A percentile compares a stretch with the other conserved stretches of the same genome.
phyloP scores from a whole-genome alignment of 352 stramenopile species.

The Globisporangium viniferum region DNA sequence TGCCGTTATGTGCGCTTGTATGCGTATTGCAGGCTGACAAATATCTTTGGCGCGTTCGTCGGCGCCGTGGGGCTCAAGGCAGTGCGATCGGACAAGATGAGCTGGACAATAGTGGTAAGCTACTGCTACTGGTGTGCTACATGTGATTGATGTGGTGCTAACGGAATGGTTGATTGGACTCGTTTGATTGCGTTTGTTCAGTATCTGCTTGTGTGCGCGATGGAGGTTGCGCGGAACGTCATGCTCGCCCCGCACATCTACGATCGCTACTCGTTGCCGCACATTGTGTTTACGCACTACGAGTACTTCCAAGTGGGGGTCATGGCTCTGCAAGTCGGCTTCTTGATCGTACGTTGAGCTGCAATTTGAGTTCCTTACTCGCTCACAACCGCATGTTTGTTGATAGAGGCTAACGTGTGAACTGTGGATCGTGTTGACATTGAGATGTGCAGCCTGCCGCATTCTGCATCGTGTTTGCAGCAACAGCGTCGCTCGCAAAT shows the following conservation, averaged over 20 bases:
- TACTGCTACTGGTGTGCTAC: background rate
- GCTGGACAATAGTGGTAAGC: slow-evolving; percentile 74
- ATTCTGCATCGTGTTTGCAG: slow-evolving; percentile 68
- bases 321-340: slow-evolving; percentile 54
- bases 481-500: slow-evolving; percentile 53
- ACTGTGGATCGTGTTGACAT: slow-evolving; percentile 11
- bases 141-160: slow-evolving; percentile 9
- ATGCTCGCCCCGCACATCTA: slow-evolving; percentile 66
- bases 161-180: slow-evolving; percentile 1
- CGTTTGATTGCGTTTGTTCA: slow-evolving; percentile 13
- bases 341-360: slow-evolving; percentile 60
- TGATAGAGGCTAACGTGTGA: background rate
- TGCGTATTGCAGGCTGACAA: slow-evolving; percentile 38
- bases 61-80: slow-evolving; percentile 62
- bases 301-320: slow-evolving; percentile 72
- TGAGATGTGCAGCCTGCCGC: slow-evolving; percentile 42
- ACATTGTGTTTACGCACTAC: slow-evolving; percentile 60
- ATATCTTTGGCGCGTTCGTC: slow-evolving; percentile 71
- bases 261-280: slow-evolving; percentile 50
- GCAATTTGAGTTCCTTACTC: background rate
- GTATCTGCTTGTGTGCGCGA: slow-evolving; percentile 69
- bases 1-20: background rate
- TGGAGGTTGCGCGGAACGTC: slow-evolving; percentile 68
- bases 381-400: background rate
- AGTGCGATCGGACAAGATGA: slow-evolving; percentile 74